Base-by-base conservation (phyloP, 148 eudicot species). In the Heliamphora exappendiculata region DNA sequence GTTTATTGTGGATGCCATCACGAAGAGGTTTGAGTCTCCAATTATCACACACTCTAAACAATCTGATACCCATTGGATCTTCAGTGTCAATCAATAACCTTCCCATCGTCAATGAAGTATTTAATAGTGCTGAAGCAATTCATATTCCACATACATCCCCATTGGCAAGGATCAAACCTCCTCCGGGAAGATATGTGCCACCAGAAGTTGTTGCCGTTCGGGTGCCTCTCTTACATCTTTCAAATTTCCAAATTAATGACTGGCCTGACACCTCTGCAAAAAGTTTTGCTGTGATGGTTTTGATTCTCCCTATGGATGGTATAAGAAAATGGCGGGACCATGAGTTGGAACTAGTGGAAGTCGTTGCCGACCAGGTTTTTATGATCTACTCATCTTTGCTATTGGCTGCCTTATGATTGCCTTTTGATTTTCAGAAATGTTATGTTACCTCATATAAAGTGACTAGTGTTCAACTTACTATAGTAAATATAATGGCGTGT, bases 1-100 rank as follows among this genome's bases (percentile, higher is more conserved):
- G 98, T 78, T 91, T 93, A 16, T 67, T 93, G 73, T 93, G 98
- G 98, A 91, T 89, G 92, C 98, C 98, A 24, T 83, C 92, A 67
- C 91, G 81, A 82, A 86, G 88, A 28, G 96, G 94, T n/a, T 60
- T 77, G 75, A 78, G 85, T 68, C 80, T 93, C 73, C 87, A 90
- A 44, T 85, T 93, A 64, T 88, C 98, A 60, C 86, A 93, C 78
- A 81, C 92, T 8, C 77, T 93, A 31, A 85, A 84, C 55, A 86
- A 86, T 79, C 77, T 85, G 44, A 87, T 87, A 74, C 91, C 87
- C 6, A 82, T 88, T 58, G 98, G 96, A 39, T 93, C 87, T 12
- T 86, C 89, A 31, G 90, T 93, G 60, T 83, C 92, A 17, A 85
- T 86, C 47, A 85, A 87, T 75, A n/a, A n/a, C n/a, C 86, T 87